Percentiles rank a stretch among this genome's conserved stretches.
Evolutionary conservation across 2,329 filamentous ascomycete species (phyloP).

Genomic region (Ceratocystis huliohia): DNA sequence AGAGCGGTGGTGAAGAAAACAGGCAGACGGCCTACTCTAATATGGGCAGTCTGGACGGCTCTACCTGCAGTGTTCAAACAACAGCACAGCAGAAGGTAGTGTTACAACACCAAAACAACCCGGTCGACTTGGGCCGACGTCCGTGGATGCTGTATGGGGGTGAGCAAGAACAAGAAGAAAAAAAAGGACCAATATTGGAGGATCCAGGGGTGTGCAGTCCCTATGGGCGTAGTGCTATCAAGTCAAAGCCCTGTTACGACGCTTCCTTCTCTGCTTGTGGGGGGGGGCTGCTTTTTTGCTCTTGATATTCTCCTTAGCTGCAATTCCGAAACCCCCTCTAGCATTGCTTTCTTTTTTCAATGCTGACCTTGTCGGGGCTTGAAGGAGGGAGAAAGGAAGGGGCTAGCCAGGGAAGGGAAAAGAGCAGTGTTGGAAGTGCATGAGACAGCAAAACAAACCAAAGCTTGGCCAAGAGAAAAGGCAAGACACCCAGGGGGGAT

Average conservation of each 20-base stretch:
- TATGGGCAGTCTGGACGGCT: conserved; percentile 7
- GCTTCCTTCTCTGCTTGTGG: neutral
- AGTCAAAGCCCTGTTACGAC: neutral
- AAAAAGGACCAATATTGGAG: neutral
- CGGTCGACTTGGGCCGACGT: no score
- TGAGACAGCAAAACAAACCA: neutral
- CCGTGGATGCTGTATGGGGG: no score
- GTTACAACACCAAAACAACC: no score
- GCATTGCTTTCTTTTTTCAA: neutral
- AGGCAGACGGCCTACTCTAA: conserved; percentile 14
- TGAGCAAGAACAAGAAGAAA: no score
- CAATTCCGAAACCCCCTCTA: neutral
- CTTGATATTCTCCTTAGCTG: neutral
- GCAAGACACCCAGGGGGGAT: neutral
- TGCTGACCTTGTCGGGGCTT: neutral
- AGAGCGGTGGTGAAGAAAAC: neutral
- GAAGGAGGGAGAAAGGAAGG: neutral
- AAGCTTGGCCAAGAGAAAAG: neutral
- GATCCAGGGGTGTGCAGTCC: neutral
- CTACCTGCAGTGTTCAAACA: neutral
- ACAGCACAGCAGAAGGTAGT: neutral
- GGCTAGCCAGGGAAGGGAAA: neutral
- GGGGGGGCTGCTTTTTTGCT: neutral
- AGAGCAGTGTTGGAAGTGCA: neutral
- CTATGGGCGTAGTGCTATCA: neutral